Conservation (phyloP, 257 asterid species). For the Petrea volubilis region DNA sequence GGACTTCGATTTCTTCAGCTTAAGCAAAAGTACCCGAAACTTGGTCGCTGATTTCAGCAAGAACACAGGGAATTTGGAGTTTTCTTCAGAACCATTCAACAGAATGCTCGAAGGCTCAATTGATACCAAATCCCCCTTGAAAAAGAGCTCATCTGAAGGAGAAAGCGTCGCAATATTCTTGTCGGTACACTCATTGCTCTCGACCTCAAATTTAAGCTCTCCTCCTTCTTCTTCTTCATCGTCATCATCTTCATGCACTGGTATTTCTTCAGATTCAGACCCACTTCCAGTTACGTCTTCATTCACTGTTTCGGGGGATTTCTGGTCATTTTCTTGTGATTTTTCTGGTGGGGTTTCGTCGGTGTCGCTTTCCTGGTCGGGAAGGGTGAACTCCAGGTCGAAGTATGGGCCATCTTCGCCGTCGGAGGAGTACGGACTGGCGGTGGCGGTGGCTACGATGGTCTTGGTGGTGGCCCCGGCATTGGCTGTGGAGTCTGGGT, state of each 20-base stretch:
- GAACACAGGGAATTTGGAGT: conserved; percentile 45
- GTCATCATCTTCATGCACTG: conserved; percentile 22
- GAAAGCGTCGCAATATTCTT: conserved; percentile 31
- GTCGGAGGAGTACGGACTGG: conserved; percentile 42
- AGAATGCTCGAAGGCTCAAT: conserved; percentile 34
- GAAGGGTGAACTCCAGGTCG: conserved; percentile 49
- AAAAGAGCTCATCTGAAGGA: conserved; percentile 40
- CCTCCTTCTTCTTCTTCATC: conserved; percentile 31
- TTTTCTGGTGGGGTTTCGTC: conserved; percentile 16
- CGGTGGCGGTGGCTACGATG: conserved; percentile 26
- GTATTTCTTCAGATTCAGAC: conserved; percentile 25
- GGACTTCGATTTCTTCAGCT: conserved; percentile 48
- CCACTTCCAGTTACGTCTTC: conserved; percentile 26
- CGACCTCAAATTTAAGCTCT: conserved; percentile 30
- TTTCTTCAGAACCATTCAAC: conserved; percentile 34
- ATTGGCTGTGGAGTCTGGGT: conserved; percentile 16
- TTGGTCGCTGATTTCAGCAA: conserved; percentile 46
- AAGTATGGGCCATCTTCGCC: conserved; percentile 56
- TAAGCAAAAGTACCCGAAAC: conserved; percentile 47
- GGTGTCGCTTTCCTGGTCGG: conserved; percentile 38
- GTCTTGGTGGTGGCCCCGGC: conserved; percentile 31
- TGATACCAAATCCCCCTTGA: conserved; percentile 36
- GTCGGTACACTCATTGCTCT: conserved; percentile 23
- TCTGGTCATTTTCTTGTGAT: conserved; percentile 4
- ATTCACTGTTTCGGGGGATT: conserved; percentile 2